Base-by-base conservation (phyloP, 371 early-diverging fungal species). In the Rhizomucor pusillus region DNA sequence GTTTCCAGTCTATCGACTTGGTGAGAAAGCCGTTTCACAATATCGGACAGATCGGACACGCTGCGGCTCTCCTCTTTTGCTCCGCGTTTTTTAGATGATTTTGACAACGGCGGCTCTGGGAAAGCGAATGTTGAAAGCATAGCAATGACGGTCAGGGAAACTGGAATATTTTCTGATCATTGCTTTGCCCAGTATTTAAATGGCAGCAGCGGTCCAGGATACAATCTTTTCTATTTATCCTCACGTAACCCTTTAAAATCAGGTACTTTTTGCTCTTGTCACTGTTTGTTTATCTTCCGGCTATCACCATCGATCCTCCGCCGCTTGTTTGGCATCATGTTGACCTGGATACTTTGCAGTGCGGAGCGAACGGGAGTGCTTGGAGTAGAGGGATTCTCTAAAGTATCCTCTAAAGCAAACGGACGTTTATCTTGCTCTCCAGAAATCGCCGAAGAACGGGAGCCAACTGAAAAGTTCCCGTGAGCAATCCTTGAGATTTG, bases 1-100 rank as follows among this genome's bases (percentile, higher is more conserved):
- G 10, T 37, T 51, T 56, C 59, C 18, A 72, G 35, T 29, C 63
- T 66, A 16, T 64, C 69, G 9, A 66, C 52, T 34, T 69, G 67
- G 13, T 58, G 53, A 33, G 59, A 56, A 2, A 66, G 46, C 22
- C 60, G 43, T 22, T 54, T 64, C 3, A 69, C 67, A 5, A 73
- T 18, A 22, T 47, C 49, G 6, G 50, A 45, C 13, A 29, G 29
- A 7, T 29, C 7, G 29, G 29, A 29, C 7, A 29, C 29, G 29
- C 5, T 44, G 54, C 14, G 39, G 18, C 12, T 36, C 9, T 45
- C 20, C 37, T 20, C 24, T 57, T 10, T 43, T 57, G 5, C 43
- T 51, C 0, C 14, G 13, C 3, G 20, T 34, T 22, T 50, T 45
- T 46, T 41, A 19, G 29, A 16, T 16, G 19, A 13, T 16, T 40